Evolutionary conservation across 257 asterid genomes (phyloP).

Genomic region (Ajuga chamaepitys): DNA sequence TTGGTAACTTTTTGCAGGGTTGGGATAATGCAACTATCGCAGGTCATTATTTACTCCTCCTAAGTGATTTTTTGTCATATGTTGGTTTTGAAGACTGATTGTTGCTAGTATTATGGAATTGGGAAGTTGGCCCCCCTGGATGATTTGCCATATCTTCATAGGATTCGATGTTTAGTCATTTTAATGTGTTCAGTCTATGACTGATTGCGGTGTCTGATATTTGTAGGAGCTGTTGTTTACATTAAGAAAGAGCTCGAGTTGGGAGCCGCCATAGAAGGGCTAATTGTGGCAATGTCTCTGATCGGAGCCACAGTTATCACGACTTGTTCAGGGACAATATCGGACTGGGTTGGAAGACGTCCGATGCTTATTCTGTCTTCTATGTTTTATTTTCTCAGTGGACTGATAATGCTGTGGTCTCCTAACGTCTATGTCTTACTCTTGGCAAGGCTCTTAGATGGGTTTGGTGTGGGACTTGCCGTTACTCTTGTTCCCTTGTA

Average conservation of each 20-base stretch:
- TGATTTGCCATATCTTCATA: neutral
- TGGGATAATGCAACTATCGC: constrained; percentile 93
- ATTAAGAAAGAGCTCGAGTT: constrained; percentile 55
- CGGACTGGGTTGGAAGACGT: constrained; percentile 62
- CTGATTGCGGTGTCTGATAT: neutral
- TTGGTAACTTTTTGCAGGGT: constrained; percentile 79
- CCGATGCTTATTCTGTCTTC: constrained; percentile 80
- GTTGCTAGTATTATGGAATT: neutral
- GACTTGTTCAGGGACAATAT: constrained; percentile 69
- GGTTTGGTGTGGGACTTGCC: constrained; percentile 74
- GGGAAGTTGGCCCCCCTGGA: neutral
- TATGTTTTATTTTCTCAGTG: constrained; percentile 59
- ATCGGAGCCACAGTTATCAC: constrained; percentile 77
- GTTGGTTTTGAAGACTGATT: neutral
- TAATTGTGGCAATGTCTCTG: constrained; percentile 73
- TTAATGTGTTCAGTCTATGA: neutral
- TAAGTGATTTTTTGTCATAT: neutral
- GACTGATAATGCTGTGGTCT: constrained; percentile 76
- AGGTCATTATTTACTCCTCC: constrained; percentile 28
- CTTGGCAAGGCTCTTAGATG: constrained; percentile 66
- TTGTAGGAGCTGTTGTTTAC: constrained; percentile 64
- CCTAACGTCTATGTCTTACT: constrained; percentile 70
- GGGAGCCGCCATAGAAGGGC: constrained; percentile 55
- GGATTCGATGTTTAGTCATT: neutral
- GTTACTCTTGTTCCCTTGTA: constrained; percentile 73